phyloP scores from a whole-genome alignment of 768 basidiomycete species.

The Brasilioporus rufonigricans region DNA sequence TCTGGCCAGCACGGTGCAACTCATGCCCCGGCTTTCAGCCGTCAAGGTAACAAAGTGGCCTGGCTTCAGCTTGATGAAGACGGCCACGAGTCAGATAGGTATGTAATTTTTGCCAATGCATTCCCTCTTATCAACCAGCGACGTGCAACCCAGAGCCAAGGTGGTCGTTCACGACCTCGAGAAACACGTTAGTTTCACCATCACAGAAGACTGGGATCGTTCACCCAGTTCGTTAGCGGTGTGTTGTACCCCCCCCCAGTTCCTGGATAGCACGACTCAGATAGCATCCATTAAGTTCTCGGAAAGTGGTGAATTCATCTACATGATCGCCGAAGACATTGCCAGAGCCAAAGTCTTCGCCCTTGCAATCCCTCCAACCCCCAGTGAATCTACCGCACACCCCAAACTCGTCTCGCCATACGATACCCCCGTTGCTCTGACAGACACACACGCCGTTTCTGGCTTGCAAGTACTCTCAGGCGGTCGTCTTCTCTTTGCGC shows the following conservation, averaged over 20 bases:
- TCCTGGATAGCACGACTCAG: neutral
- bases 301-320: slow-evolving; percentile 62
- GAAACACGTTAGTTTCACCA: slow-evolving; percentile 62
- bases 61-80: slow-evolving; percentile 89
- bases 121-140: neutral
- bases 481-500: slow-evolving; percentile 66
- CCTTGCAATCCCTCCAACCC: slow-evolving; percentile 65
- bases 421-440: slow-evolving; percentile 56
- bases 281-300: slow-evolving; percentile 55
- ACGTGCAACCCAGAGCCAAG: slow-evolving; percentile 49
- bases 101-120: neutral
- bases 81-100: slow-evolving; percentile 89
- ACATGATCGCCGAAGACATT: slow-evolving; percentile 73
- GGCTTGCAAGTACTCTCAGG: slow-evolving; percentile 59
- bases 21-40: slow-evolving; percentile 66
- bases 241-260: neutral
- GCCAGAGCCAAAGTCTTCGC: slow-evolving; percentile 75
- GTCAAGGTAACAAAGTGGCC: slow-evolving; percentile 66
- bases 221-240: slow-evolving; percentile 44
- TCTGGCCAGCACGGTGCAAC: slow-evolving; percentile 84
- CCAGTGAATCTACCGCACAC: slow-evolving; percentile 49
- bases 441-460: slow-evolving; percentile 53
- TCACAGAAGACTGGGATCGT: slow-evolving; percentile 86
- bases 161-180: slow-evolving; percentile 76
- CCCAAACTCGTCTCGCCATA: slow-evolving; percentile 44